Percentiles rank a stretch among this genome's conserved stretches.
Conservation (phyloP, 352 stramenopile genomes). For the Pythium diclinum region DNA sequence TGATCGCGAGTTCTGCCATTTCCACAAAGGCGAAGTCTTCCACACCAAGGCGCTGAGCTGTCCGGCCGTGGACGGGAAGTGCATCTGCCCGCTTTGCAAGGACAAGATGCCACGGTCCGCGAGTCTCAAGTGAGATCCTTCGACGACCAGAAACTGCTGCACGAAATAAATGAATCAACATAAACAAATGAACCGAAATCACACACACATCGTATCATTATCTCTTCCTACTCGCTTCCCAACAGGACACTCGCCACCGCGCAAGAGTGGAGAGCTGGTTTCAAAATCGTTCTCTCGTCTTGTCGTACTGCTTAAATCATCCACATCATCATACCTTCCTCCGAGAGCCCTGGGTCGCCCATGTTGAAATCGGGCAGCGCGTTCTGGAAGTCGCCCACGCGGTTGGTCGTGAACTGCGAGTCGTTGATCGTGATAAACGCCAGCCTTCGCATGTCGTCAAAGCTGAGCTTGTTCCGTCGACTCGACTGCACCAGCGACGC, state of each 20-base stretch:
- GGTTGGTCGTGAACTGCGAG: slow-evolving; percentile 57
- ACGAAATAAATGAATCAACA: background rate
- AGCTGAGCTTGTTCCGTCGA: slow-evolving; percentile 68
- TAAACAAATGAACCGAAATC: background rate
- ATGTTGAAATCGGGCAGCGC: slow-evolving; percentile 68
- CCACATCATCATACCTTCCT: slow-evolving; percentile 86
- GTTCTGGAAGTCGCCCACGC: slow-evolving; percentile 51
- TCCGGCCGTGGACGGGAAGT: slow-evolving; percentile 72
- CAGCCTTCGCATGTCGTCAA: slow-evolving; percentile 69
- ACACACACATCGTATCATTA: background rate
- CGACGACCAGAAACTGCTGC: background rate
- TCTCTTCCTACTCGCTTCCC: background rate
- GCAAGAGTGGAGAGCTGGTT: too few species aligned
- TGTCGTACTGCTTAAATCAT: slow-evolving; percentile 51
- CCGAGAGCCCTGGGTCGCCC: slow-evolving; percentile 59
- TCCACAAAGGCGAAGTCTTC: slow-evolving; percentile 75
- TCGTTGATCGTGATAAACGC: slow-evolving; percentile 85
- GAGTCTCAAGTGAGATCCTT: background rate
- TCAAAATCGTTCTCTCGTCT: background rate
- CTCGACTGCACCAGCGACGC: slow-evolving; percentile 57
- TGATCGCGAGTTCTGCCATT: slow-evolving; percentile 81
- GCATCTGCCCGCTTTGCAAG: slow-evolving; percentile 72
- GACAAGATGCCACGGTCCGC: slow-evolving; percentile 25
- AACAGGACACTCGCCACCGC: too few species aligned
- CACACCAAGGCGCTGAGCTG: slow-evolving; percentile 80